phyloP scores from a whole-genome alignment of 2,329 filamentous ascomycete species.

The Tothia fuscella region DNA sequence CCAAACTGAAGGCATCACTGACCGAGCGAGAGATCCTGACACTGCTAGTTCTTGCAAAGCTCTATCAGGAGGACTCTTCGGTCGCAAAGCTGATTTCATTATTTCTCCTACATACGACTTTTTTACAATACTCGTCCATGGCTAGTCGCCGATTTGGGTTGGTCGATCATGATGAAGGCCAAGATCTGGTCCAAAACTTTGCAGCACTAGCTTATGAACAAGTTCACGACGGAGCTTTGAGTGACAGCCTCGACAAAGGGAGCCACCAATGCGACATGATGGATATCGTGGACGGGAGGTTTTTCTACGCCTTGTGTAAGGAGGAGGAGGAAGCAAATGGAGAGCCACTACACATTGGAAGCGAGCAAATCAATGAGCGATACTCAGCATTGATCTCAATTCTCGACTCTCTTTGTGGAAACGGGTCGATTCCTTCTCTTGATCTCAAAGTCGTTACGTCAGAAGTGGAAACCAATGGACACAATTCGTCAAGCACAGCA shows the following conservation, averaged over 20 bases:
- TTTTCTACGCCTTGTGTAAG: conserved; percentile 8
- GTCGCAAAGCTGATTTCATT: conserved; percentile 23
- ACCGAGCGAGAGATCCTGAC: conserved; percentile 25
- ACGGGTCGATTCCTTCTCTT: too few relatives aligned
- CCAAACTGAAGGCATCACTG: conserved; percentile 6
- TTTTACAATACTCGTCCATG: not conserved
- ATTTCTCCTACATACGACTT: conserved; percentile 29
- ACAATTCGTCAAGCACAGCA: not conserved
- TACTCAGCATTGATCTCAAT: too few relatives aligned
- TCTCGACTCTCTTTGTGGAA: too few relatives aligned
- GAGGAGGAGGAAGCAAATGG: too few relatives aligned
- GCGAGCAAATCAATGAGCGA: too few relatives aligned
- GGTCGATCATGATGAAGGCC: not conserved
- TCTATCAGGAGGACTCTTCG: conserved; percentile 20
- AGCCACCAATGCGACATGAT: conserved; percentile 28
- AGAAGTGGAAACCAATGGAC: not conserved
- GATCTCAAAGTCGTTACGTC: not conserved
- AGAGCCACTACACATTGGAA: too few relatives aligned
- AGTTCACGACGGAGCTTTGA: conserved; percentile 27
- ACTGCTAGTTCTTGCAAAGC: conserved; percentile 21
- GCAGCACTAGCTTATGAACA: conserved; percentile 30
- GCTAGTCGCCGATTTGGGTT: not conserved
- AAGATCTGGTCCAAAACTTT: conserved; percentile 1
- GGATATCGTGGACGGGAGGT: conserved; percentile 45
- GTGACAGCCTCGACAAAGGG: conserved; percentile 11